Evolutionary conservation across 176 grass and related monocot species (phyloP).

Genomic region (Pharus latifolius): DNA sequence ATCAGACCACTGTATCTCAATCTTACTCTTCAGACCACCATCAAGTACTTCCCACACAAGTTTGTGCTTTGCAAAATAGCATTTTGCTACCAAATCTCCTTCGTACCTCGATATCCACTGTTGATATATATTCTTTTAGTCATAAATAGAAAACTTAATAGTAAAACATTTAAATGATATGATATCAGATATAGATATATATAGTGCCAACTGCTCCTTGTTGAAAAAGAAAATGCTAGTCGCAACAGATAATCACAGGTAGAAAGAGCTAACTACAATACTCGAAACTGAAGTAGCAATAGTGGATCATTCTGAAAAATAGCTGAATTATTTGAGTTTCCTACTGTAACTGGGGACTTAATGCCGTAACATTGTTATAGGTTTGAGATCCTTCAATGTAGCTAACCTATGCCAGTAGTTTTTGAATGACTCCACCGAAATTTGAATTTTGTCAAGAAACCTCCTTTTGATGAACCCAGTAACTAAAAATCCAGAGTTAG

Average conservation of each 20-base stretch:
- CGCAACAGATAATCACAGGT: not conserved
- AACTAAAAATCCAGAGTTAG: too few relatives aligned
- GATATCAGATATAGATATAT: not conserved
- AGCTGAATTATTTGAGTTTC: not conserved
- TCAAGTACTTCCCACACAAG: constrained; percentile 81
- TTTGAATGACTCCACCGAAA: too few relatives aligned
- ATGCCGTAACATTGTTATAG: too few relatives aligned
- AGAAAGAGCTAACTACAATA: not conserved
- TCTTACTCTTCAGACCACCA: constrained; percentile 73
- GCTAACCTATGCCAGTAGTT: too few relatives aligned
- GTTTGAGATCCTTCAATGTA: too few relatives aligned
- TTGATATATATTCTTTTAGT: not conserved
- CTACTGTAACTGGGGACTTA: not conserved
- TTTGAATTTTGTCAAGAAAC: too few relatives aligned
- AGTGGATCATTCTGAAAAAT: not conserved
- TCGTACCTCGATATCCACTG: constrained; percentile 70
- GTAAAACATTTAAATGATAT: not conserved
- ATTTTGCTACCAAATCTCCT: constrained; percentile 65
- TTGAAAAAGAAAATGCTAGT: not conserved
- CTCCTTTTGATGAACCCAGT: too few relatives aligned
- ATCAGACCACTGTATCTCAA: constrained; percentile 77
- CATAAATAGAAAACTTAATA: not conserved
- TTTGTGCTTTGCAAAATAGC: constrained; percentile 82
- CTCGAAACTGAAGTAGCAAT: not conserved
- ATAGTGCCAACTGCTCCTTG: not conserved